Evolutionary conservation across 2,329 filamentous ascomycete genomes (phyloP).

Genomic region (Xylariomycetidae sp.): DNA sequence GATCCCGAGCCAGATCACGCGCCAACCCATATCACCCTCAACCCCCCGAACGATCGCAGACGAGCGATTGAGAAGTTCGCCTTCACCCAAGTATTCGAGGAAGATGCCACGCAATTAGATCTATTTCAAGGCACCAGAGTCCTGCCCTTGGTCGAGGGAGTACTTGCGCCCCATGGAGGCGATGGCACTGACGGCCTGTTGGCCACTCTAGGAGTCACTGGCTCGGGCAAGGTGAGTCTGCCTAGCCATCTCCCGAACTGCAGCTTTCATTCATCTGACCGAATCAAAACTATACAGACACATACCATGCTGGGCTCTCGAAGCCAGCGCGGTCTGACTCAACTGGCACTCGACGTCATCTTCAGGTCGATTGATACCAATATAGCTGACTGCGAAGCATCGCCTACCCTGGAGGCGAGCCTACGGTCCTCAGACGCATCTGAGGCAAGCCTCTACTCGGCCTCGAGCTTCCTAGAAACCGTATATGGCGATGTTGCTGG

Average conservation of each 20-base stretch:
- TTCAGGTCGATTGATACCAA: slow-evolving; percentile 75
- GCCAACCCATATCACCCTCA: slow-evolving; percentile 69
- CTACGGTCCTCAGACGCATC: slow-evolving; percentile 73
- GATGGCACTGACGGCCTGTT: slow-evolving; percentile 85
- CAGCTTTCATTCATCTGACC: too few species aligned
- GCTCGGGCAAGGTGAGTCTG: slow-evolving; percentile 81
- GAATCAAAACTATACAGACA: too few species aligned
- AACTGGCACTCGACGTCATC: slow-evolving; percentile 84
- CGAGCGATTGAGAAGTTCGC: slow-evolving; percentile 89
- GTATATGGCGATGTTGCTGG: slow-evolving; percentile 63
- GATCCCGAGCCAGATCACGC: slow-evolving; percentile 37
- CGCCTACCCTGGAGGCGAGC: slow-evolving; percentile 64
- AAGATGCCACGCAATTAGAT: slow-evolving; percentile 78
- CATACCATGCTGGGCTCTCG: slow-evolving; percentile 92
- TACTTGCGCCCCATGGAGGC: slow-evolving; percentile 65
- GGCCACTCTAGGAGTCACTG: slow-evolving; percentile 89
- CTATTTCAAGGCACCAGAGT: slow-evolving; percentile 79
- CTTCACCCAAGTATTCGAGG: slow-evolving; percentile 91
- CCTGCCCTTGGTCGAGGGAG: slow-evolving; percentile 71
- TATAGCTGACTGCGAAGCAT: slow-evolving; percentile 58
- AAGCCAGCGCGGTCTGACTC: slow-evolving; percentile 81
- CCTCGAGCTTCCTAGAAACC: slow-evolving; percentile 72
- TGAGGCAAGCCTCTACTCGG: slow-evolving; percentile 72
- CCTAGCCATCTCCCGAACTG: too few species aligned
- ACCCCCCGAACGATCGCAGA: slow-evolving; percentile 79